These are phyloP conservation scores for Phascolomyces articulosus DNA, from an alignment of 371 early-diverging fungal genomes.

Conservation along the genomic window DNA sequence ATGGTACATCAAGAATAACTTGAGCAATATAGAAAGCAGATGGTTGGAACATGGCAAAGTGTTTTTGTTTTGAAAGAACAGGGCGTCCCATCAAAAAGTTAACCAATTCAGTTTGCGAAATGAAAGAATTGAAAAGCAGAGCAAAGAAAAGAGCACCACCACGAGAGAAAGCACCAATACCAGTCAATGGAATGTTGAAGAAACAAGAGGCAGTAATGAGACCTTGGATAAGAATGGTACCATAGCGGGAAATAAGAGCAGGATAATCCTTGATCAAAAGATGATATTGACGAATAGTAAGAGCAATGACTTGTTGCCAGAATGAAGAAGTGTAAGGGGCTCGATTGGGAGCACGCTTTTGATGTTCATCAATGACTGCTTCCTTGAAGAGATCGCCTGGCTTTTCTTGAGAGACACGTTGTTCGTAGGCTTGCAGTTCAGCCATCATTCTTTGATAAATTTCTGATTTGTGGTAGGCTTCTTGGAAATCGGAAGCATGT, in stretches of 20 bases:
- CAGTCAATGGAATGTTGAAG: constrained; percentile 51
- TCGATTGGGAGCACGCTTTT: constrained; percentile 53
- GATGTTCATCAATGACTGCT: constrained; percentile 56
- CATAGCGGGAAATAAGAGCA: constrained; percentile 59
- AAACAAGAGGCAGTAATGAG: constrained; percentile 75
- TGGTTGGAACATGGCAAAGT: constrained; percentile 67
- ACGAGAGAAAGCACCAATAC: constrained; percentile 68
- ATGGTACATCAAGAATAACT: constrained; percentile 45
- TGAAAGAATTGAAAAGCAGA: constrained; percentile 58
- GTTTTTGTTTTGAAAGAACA: constrained; percentile 70
- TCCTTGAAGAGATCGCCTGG: constrained; percentile 52
- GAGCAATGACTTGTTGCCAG: constrained; percentile 59
- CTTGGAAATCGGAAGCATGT: constrained; percentile 51
- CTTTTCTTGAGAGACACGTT: constrained; percentile 21
- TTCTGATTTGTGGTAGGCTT: constrained; percentile 38
- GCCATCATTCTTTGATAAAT: constrained; percentile 35
- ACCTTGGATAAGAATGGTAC: constrained; percentile 63
- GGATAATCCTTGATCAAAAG: constrained; percentile 53
- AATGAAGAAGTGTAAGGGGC: constrained; percentile 67
- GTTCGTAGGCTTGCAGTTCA: constrained; percentile 45
- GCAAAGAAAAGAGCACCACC: constrained; percentile 71
- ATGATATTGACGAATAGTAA: constrained; percentile 65
- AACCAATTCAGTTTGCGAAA: constrained; percentile 56
- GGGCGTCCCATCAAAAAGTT: constrained; percentile 58
- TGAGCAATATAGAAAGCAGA: constrained; percentile 65